These are phyloP conservation scores for Lolium rigidum DNA, from an alignment of 176 grass and related monocot genomes.

Conservation along the genomic window DNA sequence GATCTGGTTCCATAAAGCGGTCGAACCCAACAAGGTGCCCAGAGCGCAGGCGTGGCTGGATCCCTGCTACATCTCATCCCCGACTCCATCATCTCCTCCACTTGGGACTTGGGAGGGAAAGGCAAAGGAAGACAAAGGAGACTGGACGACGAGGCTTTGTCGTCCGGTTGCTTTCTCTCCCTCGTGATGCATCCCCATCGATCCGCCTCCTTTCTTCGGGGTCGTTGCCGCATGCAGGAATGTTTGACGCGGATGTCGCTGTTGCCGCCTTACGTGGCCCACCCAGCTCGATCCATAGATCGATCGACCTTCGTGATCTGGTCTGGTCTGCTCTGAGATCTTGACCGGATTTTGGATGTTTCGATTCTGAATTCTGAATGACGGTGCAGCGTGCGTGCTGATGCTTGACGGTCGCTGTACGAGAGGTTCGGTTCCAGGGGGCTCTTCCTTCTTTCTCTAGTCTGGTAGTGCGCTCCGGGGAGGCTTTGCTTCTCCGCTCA, in stretches of 20 bases:
- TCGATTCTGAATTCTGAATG: not conserved
- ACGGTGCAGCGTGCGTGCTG: not conserved
- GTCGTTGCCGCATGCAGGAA: conserved; percentile 32
- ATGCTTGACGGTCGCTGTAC: not conserved
- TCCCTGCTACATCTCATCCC: not conserved
- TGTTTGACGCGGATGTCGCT: conserved; percentile 11
- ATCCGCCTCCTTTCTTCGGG: not conserved
- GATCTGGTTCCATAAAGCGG: not conserved
- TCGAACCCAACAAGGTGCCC: not conserved
- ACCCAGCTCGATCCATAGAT: not conserved
- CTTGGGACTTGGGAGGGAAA: not conserved
- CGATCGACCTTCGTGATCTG: not conserved
- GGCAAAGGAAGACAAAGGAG: not conserved
- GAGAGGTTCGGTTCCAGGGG: not conserved
- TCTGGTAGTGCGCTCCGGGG: conserved; percentile 11
- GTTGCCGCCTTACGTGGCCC: conserved; percentile 18
- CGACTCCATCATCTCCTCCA: conserved; percentile 37
- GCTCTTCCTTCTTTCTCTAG: not conserved
- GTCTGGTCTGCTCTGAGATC: not conserved
- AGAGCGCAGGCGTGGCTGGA: conserved; percentile 5
- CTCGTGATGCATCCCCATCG: not conserved
- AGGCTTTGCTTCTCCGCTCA: not conserved
- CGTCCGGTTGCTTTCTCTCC: not conserved
- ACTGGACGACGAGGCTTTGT: not conserved
- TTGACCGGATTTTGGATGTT: conserved; percentile 6